Conservation (phyloP, 768 basidiomycete species). For the Lanmaoa pseudosensibilis region DNA sequence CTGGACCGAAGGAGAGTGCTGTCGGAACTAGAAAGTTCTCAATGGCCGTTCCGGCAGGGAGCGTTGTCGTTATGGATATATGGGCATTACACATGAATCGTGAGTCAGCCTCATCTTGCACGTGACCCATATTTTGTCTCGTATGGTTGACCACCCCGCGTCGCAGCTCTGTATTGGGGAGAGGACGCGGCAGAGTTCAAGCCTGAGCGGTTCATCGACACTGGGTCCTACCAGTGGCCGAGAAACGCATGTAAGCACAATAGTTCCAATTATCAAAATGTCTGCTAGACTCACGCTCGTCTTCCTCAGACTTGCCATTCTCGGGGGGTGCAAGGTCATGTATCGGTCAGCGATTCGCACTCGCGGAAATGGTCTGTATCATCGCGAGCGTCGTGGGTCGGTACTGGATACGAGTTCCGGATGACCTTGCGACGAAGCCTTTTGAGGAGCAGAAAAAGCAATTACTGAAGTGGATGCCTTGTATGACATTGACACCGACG, state of each 20-base stretch:
- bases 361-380: constrained; percentile 42
- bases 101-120: constrained; percentile 24
- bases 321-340: constrained; percentile 46
- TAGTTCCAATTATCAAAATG: background rate
- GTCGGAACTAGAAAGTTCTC: constrained; percentile 32
- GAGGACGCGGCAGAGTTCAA: constrained; percentile 44
- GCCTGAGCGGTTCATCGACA: constrained; percentile 53
- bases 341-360: constrained; percentile 51
- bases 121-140: background rate
- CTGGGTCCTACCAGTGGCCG: constrained; percentile 49
- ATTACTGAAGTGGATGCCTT: constrained; percentile 39
- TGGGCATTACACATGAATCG: constrained; percentile 47
- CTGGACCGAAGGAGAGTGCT: constrained; percentile 13
- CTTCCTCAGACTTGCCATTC: constrained; percentile 42
- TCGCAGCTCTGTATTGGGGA: constrained; percentile 51
- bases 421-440: constrained; percentile 30
- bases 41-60: constrained; percentile 41
- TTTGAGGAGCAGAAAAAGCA: constrained; percentile 34
- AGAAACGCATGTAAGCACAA: constrained; percentile 45
- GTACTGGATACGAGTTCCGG: constrained; percentile 43
- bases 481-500: constrained; percentile 37
- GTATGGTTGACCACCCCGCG: background rate
- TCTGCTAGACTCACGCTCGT: background rate
- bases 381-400: constrained; percentile 44
- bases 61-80: constrained; percentile 41